Percentiles rank a stretch among this genome's conserved stretches.
phyloP scores from a whole-genome alignment of 2,329 filamentous ascomycete genomes.

The Zarea fungicola region DNA sequence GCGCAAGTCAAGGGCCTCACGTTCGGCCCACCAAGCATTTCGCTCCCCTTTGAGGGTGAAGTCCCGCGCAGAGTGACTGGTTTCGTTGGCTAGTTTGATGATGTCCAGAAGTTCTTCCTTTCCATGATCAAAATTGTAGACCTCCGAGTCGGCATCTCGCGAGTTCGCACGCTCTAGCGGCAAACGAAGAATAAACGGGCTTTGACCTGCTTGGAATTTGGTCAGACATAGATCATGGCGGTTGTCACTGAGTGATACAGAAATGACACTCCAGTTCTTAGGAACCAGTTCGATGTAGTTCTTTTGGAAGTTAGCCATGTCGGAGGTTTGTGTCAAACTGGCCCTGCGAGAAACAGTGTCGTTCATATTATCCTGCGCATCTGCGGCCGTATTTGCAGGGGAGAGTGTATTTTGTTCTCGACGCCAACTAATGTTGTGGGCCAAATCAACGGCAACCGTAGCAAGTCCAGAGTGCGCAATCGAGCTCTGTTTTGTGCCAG shows the following conservation, averaged over 20 bases:
- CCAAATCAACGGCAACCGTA: constrained; percentile 62
- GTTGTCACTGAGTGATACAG: constrained; percentile 76
- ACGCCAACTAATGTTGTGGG: constrained; percentile 62
- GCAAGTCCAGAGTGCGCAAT: constrained; percentile 51
- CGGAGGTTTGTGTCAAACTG: constrained; percentile 43
- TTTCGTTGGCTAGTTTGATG: constrained; percentile 74
- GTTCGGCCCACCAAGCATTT: constrained; percentile 82
- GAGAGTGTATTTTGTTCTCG: constrained; percentile 54
- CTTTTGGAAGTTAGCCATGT: constrained; percentile 63
- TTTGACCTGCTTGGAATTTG: constrained; percentile 69
- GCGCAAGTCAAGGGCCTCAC: constrained; percentile 72
- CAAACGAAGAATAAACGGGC: constrained; percentile 80
- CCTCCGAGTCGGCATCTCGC: constrained; percentile 69
- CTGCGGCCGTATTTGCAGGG: background rate
- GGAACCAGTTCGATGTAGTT: constrained; percentile 86
- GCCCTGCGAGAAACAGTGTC: constrained; percentile 26
- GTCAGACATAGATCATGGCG: constrained; percentile 82
- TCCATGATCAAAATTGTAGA: constrained; percentile 79
- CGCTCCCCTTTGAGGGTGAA: constrained; percentile 71
- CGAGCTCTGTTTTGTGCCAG: constrained; percentile 39
- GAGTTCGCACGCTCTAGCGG: constrained; percentile 79
- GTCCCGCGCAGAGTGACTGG: constrained; percentile 67
- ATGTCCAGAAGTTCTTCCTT: constrained; percentile 77
- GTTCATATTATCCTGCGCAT: constrained; percentile 24
- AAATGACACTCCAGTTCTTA: constrained; percentile 75